These are phyloP conservation scores for Monascus purpureus DNA, from an alignment of 495 filamentous ascomycete genomes.

Conservation along the genomic window DNA sequence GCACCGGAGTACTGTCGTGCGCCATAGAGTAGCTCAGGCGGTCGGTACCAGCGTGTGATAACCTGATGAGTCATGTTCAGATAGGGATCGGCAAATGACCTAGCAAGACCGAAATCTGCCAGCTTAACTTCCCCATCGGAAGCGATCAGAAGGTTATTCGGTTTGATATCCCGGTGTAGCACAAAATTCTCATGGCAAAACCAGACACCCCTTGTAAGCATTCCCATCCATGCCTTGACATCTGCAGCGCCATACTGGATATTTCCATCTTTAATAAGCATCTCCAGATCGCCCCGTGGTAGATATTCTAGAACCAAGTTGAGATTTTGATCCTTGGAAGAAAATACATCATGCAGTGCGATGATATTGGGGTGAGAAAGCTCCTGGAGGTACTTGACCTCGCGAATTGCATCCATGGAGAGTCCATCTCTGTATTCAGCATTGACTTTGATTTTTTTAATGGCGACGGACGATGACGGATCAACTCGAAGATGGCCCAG, in stretches of 20 bases:
- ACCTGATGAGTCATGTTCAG: constrained; percentile 83
- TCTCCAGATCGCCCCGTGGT: constrained; percentile 80
- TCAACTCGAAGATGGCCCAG: constrained; percentile 61
- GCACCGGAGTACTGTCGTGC: constrained; percentile 78
- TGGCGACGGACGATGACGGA: constrained; percentile 62
- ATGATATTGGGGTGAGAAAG: constrained; percentile 95
- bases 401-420: constrained; percentile 84
- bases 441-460: constrained; percentile 97
- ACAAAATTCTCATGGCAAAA: constrained; percentile 94
- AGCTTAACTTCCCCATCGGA: constrained; percentile 87
- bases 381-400: constrained; percentile 89
- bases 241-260: constrained; percentile 68
- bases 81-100: constrained; percentile 80
- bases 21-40: constrained; percentile 84
- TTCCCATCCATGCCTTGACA: constrained; percentile 97
- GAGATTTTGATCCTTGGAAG: constrained; percentile 82
- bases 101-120: constrained; percentile 92
- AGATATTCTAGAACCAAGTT: constrained; percentile 90
- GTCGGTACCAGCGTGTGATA: constrained; percentile 93
- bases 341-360: constrained; percentile 79
- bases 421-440: constrained; percentile 74
- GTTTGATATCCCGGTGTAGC: constrained; percentile 96
- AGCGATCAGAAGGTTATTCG: constrained; percentile 92
- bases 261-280: constrained; percentile 74
- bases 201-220: constrained; percentile 86